These are phyloP conservation scores for Globisporangium megalacanthum DNA, from an alignment of 352 stramenopile genomes.

Conservation along the genomic window DNA sequence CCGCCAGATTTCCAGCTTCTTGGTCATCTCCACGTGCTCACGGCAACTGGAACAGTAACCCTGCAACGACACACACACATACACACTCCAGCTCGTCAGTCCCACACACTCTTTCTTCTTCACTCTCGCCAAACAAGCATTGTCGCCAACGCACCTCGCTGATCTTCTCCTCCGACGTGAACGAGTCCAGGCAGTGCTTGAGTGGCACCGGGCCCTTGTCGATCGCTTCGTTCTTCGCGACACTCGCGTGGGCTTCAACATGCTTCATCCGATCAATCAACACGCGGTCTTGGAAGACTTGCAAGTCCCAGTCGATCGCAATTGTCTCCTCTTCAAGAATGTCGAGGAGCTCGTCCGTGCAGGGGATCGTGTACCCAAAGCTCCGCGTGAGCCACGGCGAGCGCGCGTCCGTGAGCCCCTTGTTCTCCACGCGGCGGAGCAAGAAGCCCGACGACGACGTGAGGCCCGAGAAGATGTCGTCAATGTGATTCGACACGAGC, in stretches of 20 bases:
- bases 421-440: slow-evolving; percentile 77
- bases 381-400: slow-evolving; percentile 73
- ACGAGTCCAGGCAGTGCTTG: slow-evolving; percentile 75
- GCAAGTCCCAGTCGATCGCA: slow-evolving; percentile 82
- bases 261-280: slow-evolving; percentile 85
- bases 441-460: slow-evolving; percentile 70
- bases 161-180: slow-evolving; percentile 85
- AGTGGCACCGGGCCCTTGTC: slow-evolving; percentile 86
- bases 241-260: slow-evolving; percentile 71
- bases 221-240: slow-evolving; percentile 81
- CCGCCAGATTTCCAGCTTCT: slow-evolving; percentile 97
- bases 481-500: slow-evolving; percentile 66
- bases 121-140: background rate
- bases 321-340: slow-evolving; percentile 85
- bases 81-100: background rate
- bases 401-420: slow-evolving; percentile 75
- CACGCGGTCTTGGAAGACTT: slow-evolving; percentile 78
- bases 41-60: slow-evolving; percentile 97
- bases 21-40: slow-evolving; percentile 94
- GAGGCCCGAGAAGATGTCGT: slow-evolving; percentile 76
- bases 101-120: background rate
- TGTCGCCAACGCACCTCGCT: slow-evolving; percentile 33
- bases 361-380: slow-evolving; percentile 80
- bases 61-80: slow-evolving; percentile 6
- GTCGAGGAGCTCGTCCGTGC: slow-evolving; percentile 63